Percentiles rank a stretch among this genome's conserved stretches.
Evolutionary conservation across 179 eudicot genomes (phyloP).

Genomic region (Beta lomatogona): DNA sequence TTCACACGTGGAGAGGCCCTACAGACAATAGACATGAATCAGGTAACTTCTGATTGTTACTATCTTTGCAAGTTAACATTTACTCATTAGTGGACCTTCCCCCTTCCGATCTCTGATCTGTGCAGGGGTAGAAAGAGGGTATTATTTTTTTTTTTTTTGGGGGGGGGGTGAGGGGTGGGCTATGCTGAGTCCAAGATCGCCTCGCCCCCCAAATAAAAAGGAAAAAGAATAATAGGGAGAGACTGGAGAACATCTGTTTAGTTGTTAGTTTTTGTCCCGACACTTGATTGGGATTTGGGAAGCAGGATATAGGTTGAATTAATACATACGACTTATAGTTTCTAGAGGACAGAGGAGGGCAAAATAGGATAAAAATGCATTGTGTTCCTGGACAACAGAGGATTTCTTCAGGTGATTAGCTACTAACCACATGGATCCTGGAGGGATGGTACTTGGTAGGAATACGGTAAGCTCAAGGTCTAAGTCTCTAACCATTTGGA

Average conservation of each 20-base stretch:
- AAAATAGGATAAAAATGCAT: neutral
- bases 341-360: neutral
- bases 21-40: slow-evolving; percentile 98
- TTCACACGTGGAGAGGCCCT: slow-evolving; percentile 98
- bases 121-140: too few relatives aligned
- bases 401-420: neutral
- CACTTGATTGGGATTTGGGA: neutral
- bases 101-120: slow-evolving; percentile 8
- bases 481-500: neutral
- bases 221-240: neutral
- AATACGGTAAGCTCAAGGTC: neutral
- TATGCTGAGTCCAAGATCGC: neutral
- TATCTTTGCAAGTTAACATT: neutral
- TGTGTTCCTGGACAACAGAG: neutral
- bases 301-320: neutral
- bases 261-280: neutral
- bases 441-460: neutral
- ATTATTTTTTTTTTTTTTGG: too few relatives aligned
- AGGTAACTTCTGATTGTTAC: slow-evolving; percentile 46
- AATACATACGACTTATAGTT: neutral
- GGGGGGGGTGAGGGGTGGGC: neutral
- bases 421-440: neutral
- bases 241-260: neutral
- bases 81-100: neutral
- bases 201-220: neutral